Conservation (phyloP, 257 asterid species). For the Coffea eugenioides region DNA sequence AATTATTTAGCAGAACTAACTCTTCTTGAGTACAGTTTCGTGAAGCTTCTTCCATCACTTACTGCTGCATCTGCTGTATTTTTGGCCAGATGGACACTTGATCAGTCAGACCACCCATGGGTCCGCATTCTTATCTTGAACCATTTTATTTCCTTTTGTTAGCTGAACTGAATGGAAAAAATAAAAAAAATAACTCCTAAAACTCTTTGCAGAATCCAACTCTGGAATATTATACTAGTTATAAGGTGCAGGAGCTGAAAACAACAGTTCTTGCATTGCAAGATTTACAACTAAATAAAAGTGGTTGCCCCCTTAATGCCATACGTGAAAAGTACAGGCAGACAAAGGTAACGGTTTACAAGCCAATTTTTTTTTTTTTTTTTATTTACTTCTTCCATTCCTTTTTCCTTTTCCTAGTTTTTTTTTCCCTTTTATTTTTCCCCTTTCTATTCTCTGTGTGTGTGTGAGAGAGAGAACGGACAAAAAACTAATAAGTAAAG, state of each 20-base stretch:
- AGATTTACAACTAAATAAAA: slow-evolving; percentile 62
- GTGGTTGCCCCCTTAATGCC: slow-evolving; percentile 46
- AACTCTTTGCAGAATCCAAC: slow-evolving; percentile 70
- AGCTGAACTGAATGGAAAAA: slow-evolving; percentile 7
- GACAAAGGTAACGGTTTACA: slow-evolving; percentile 49
- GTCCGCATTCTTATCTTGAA: slow-evolving; percentile 42
- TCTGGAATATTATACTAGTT: slow-evolving; percentile 77
- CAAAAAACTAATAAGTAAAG: not conserved
- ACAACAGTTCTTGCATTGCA: slow-evolving; percentile 57
- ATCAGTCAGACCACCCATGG: slow-evolving; percentile 96
- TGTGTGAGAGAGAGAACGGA: not conserved
- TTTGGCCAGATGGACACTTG: slow-evolving; percentile 95
- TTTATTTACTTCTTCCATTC: not conserved
- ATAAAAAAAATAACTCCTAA: not conserved
- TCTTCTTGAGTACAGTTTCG: slow-evolving; percentile 73
- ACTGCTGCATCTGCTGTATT: slow-evolving; percentile 93
- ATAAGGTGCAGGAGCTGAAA: slow-evolving; percentile 56
- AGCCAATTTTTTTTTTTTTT: not conserved
- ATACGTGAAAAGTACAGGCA: slow-evolving; percentile 85
- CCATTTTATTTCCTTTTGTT: slow-evolving; percentile 2
- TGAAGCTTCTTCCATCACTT: slow-evolving; percentile 81
- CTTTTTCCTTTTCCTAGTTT: not conserved
- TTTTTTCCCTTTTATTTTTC: not conserved
- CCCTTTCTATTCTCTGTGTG: not conserved
- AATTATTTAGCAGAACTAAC: slow-evolving; percentile 89